Conservation (phyloP, 2,329 filamentous ascomycete genomes). For the Parastagonospora nodorum region DNA sequence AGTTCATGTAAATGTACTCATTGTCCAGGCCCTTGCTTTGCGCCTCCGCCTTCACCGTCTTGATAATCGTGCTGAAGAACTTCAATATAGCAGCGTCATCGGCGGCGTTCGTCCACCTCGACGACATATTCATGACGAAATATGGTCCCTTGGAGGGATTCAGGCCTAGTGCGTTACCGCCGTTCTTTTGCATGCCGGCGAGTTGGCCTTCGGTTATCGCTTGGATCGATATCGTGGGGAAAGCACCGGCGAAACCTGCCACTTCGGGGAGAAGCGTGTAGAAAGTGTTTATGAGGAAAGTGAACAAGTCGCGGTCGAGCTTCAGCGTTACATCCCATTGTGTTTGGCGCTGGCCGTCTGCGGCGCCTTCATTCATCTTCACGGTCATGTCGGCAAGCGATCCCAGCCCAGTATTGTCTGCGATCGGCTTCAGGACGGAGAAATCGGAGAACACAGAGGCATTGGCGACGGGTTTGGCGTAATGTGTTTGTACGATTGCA, state of each 20-base stretch:
- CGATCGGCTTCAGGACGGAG: conserved; percentile 25
- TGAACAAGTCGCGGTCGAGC: conserved; percentile 24
- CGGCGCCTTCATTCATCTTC: conserved; percentile 22
- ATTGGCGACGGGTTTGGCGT: conserved; percentile 28
- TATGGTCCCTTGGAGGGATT: conserved; percentile 19
- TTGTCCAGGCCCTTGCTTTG: conserved; percentile 15
- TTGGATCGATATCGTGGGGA: conserved; percentile 28
- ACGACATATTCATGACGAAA: conserved; percentile 27
- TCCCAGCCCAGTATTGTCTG: conserved; percentile 25
- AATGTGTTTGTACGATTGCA: conserved; percentile 29
- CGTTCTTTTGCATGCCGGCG: conserved; percentile 29
- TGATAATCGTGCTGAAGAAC: conserved; percentile 22
- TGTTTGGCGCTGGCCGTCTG: conserved; percentile 27
- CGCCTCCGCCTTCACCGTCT: conserved; percentile 24
- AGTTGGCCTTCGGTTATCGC: conserved; percentile 29
- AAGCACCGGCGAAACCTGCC: conserved; percentile 15
- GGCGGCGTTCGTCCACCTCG: conserved; percentile 16
- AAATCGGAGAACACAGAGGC: conserved; percentile 31
- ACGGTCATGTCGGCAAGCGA: conserved; percentile 27
- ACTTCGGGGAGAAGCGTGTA: conserved; percentile 12
- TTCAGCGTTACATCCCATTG: conserved; percentile 37
- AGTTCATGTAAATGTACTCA: conserved; percentile 50
- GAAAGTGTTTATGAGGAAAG: conserved; percentile 27
- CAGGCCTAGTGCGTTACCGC: conserved; percentile 38
- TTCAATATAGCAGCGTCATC: conserved; percentile 26